phyloP scores from a whole-genome alignment of 345 rosid genomes.

The Arabidopsis suecica region DNA sequence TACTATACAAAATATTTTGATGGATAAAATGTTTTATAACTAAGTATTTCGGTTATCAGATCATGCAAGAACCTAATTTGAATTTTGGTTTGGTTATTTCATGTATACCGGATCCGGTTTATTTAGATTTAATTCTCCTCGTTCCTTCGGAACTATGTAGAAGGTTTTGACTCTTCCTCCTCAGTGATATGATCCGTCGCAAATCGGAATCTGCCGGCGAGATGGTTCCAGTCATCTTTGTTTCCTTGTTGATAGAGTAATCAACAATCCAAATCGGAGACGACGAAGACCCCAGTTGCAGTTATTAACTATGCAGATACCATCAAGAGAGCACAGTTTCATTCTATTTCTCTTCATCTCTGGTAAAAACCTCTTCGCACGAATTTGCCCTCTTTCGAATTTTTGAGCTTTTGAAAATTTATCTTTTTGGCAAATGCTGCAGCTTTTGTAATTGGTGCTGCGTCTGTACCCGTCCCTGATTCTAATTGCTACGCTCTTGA shows the following conservation, averaged over 20 bases:
- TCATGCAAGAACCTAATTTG: neutral
- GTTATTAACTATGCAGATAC: slow-evolving; percentile 44
- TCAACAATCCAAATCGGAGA: slow-evolving; percentile 12
- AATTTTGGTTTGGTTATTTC: neutral
- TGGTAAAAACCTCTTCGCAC: slow-evolving; percentile 39
- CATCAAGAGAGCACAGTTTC: slow-evolving; percentile 33
- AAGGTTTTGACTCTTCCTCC: neutral
- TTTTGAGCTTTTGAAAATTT: neutral
- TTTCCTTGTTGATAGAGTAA: neutral
- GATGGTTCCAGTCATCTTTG: neutral
- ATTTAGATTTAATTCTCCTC: neutral
- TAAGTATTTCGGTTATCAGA: too few relatives aligned
- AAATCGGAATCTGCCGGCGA: slow-evolving; percentile 37
- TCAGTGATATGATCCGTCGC: neutral
- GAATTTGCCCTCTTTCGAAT: neutral
- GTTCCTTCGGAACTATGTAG: neutral
- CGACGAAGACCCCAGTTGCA: slow-evolving; percentile 8
- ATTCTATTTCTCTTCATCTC: slow-evolving; percentile 36
- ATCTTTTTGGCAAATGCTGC: slow-evolving; percentile 14
- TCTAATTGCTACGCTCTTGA: slow-evolving; percentile 85
- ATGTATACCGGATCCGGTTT: neutral
- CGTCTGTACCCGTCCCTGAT: slow-evolving; percentile 62
- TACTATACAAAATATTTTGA: too few relatives aligned
- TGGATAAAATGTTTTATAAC: too few relatives aligned
- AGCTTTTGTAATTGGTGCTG: slow-evolving; percentile 56